Evolutionary conservation across 768 basidiomycete genomes (phyloP), one percentile per base, ranked within the genome.

Genomic region (Lentinula detonsa): DNA sequence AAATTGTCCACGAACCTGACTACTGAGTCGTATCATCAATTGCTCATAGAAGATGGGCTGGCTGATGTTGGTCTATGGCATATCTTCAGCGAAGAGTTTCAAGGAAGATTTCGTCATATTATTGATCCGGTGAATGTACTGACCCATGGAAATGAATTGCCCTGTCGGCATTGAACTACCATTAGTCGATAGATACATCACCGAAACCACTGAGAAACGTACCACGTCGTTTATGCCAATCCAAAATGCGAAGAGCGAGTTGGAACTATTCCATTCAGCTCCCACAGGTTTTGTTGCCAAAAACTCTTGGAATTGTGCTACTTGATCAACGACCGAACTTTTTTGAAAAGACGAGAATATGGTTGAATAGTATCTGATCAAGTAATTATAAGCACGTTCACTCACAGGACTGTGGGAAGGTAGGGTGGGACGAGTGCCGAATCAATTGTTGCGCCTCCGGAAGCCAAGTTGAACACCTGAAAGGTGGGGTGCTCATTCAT

Each of bases 141-240:
- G 60, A 81, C 82, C 79, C 79, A 83, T 34, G 65, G 65, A 55
- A 73, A 81, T 0, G 81, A 79, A 63, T 81, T 79, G 40, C 79
- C 81, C 81, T 84, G 43, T 11, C 15, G 11, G 37, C 64, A 64
- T 39, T 52, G 50, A 43, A 43, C 16, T 37, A 2, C 43, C n/a
- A n/a, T 10, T 5, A 46, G 31, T 11, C 0, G 4, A 55, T 45
- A 4, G 28, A 33, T 35, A 51, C 46, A 28, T 66, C 64, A 54
- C 64, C 54, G 2, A 71, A 69, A 35, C 54, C 11, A 56, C 65
- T 34, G 56, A 65, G 69, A 52, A 63, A 72, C 79, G 70, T 58
- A 82, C 82, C 46, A 85, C 75, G 57, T 86, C 85, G 62, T 87
- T 87, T 61, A 87, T 87, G 2, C 85, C 85, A 56, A 87, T 84